Base-by-base conservation (phyloP, 306 rosid species). In the Prunus dulcis region DNA sequence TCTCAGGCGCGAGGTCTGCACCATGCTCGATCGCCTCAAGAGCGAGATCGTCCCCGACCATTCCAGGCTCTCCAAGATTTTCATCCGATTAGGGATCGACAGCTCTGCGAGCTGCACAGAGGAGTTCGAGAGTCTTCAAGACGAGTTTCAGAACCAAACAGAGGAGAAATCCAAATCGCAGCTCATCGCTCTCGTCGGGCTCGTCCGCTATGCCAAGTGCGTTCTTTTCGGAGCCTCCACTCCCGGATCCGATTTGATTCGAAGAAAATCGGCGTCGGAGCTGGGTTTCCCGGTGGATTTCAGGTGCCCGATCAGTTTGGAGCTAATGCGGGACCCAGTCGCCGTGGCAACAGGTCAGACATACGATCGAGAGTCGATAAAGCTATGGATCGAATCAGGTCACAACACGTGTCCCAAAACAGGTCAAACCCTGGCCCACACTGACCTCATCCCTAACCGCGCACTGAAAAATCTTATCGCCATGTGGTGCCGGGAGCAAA, bases 341-440 rank as follows among this genome's bases (percentile, higher is more conserved):
- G 91, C 91, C 56, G 97, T 89, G 89, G 93, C 99, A 3, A 96
- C 99, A 0, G 99, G 99, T 18, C 99, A 96, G 87, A 96, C 98
- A 75, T 96, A 92, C 79, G 98, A 96, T 83, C 88, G 93, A 0
- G 89, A 72, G 2, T 88, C 93, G 0, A 96, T 96, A 73, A 84
- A 79, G 6, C 68, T 84, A 0, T 96, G 99, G 99, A 83, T 92
- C 56, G 98, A 91, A 20, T 81, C 99, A 0, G 98, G 98, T 0
- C 97, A 92, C 58, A 85, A 73, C 90, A 92, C 98, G 89, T 96
- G 99, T 86, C 99, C 99, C 0, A 96, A 92, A 72, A 92, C 99
- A 5, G 98, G 98, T 76, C 98, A 92, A 85, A 56, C 79, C 3
- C 69, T 96, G 81, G 78, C 84, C 80, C 97, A 96, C 87, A 89